Conservation (phyloP, 1,139 yeast species). For the Candida buenavistaensis region DNA sequence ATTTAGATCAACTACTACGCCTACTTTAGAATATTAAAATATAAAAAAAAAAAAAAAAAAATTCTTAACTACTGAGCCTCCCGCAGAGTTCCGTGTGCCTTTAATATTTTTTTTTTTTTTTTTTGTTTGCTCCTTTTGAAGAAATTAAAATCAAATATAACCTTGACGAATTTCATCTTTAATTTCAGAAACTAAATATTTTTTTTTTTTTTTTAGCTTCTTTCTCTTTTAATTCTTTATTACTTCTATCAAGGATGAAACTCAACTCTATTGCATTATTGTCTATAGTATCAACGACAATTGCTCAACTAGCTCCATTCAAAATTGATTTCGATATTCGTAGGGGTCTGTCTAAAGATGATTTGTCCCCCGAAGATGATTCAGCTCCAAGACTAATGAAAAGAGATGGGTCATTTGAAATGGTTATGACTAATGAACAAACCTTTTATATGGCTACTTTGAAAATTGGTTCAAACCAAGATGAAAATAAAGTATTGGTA, state of each 20-base stretch:
- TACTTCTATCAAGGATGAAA: conserved; percentile 1
- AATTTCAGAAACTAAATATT: too few species aligned
- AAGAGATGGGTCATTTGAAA: conserved; percentile 37
- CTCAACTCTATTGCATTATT: conserved; percentile 1
- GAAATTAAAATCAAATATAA: too few species aligned
- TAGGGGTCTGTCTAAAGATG: conserved; percentile 22
- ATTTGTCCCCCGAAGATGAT: conserved; percentile 18
- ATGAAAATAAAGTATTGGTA: conserved; percentile 33
- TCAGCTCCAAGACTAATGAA: conserved; percentile 23
- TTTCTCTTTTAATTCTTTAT: too few species aligned
- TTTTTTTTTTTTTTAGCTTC: neutral
- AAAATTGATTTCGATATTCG: conserved; percentile 28
- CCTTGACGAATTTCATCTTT: too few species aligned
- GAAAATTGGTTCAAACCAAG: conserved; percentile 33
- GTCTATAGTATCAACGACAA: conserved; percentile 2
- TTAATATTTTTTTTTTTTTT: too few species aligned
- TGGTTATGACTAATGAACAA: conserved; percentile 42
- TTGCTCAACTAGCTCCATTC: conserved; percentile 9
- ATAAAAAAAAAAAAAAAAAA: too few species aligned
- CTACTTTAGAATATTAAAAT: too few species aligned
- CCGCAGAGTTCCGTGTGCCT: too few species aligned
- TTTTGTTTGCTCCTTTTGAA: too few species aligned
- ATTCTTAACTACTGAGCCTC: too few species aligned
- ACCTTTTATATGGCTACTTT: conserved; percentile 52
- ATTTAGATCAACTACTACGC: too few species aligned